Conservation (phyloP, 805 yeast genomes). For the Myxozyma kluyveri region DNA sequence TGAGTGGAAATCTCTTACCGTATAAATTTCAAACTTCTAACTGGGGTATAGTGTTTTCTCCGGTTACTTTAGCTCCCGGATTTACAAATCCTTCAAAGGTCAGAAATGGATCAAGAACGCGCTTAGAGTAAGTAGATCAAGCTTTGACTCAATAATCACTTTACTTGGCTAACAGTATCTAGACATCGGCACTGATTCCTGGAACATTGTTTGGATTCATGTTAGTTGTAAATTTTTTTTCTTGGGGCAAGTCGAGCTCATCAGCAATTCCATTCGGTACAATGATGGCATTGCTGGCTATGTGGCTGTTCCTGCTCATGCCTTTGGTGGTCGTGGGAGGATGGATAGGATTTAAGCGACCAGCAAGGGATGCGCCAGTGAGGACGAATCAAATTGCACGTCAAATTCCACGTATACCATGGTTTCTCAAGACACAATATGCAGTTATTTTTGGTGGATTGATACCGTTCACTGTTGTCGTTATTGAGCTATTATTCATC, state of each 20-base stretch:
- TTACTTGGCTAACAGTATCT: conserved; percentile 9
- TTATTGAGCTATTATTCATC: conserved; percentile 69
- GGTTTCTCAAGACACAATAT: conserved; percentile 20
- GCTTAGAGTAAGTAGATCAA: conserved; percentile 32
- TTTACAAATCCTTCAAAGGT: conserved; percentile 53
- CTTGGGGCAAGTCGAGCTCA: conserved; percentile 75
- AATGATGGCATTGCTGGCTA: conserved; percentile 54
- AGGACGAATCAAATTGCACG: conserved; percentile 37
- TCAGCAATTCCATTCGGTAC: conserved; percentile 78
- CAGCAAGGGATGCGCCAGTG: conserved; percentile 30
- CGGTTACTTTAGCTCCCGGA: conserved; percentile 66
- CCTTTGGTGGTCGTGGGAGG: conserved; percentile 74
- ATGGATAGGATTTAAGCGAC: conserved; percentile 43
- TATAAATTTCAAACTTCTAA: background rate
- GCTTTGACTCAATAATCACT: conserved; percentile 31
- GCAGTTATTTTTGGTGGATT: conserved; percentile 55
- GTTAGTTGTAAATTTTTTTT: conserved; percentile 59
- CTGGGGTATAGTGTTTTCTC: conserved; percentile 47
- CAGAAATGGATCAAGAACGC: conserved; percentile 40
- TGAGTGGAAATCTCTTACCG: background rate
- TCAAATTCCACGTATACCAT: conserved; percentile 35
- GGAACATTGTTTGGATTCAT: conserved; percentile 49
- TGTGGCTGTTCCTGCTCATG: conserved; percentile 64
- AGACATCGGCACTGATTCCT: conserved; percentile 36
- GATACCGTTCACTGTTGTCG: conserved; percentile 76